phyloP scores from a whole-genome alignment of 176 grass and related monocot genomes.

The Hyparrhenia diplandra region DNA sequence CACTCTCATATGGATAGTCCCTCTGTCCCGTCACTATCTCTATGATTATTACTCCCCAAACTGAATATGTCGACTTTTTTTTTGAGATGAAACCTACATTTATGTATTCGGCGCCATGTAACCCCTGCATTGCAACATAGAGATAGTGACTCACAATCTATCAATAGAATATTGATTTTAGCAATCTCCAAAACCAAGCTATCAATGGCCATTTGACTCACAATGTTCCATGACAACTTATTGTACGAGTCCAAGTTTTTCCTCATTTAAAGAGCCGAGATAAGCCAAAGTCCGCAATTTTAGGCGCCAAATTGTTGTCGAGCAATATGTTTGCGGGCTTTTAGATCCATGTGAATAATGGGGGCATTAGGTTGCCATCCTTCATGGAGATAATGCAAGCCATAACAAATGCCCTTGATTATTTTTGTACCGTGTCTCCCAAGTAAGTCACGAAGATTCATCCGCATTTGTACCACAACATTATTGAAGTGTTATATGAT shows the following conservation, averaged over 20 bases:
- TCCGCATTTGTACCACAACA: background rate
- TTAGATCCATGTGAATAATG: constrained; percentile 4
- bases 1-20: background rate
- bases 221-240: background rate
- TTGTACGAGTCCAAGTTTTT: background rate
- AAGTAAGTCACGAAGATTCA: background rate
- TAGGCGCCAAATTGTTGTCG: background rate
- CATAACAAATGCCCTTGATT: background rate
- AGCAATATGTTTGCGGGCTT: constrained; percentile 14
- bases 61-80: constrained; percentile 7
- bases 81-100: background rate
- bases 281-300: background rate
- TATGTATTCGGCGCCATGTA: background rate
- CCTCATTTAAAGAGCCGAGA: background rate
- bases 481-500: background rate
- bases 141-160: too few species aligned
- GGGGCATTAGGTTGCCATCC: background rate
- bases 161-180: background rate
- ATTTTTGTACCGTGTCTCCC: background rate
- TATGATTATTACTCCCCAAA: constrained; percentile 1
- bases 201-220: background rate
- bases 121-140: background rate
- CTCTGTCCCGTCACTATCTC: background rate
- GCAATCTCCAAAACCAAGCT: background rate
- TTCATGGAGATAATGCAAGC: background rate